phyloP scores from a whole-genome alignment of 2,329 filamentous ascomycete species.

The Calonectria hongkongensis region DNA sequence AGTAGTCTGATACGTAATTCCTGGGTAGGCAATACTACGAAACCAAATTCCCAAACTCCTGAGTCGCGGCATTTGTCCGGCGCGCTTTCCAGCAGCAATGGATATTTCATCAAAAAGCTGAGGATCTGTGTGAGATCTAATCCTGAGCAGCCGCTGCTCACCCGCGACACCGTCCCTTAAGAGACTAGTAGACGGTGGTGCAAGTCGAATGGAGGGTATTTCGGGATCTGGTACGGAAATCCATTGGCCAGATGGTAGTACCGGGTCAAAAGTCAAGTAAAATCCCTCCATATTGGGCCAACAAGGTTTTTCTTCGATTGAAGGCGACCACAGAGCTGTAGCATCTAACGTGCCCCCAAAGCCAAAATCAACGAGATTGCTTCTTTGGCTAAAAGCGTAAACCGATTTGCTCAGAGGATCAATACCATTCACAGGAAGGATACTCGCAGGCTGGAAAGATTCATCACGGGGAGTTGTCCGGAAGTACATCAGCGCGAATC shows the following conservation, averaged over 20 bases:
- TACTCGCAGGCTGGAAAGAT: neutral
- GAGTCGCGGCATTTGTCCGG: neutral
- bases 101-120: neutral
- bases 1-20: neutral
- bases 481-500: neutral
- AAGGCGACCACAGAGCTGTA: neutral
- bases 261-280: neutral
- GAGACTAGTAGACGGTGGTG: neutral
- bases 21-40: neutral
- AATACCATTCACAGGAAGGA: neutral
- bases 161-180: neutral
- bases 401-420: neutral
- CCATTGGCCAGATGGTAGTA: neutral
- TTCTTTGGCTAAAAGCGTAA: neutral
- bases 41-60: neutral
- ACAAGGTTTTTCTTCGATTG: neutral
- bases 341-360: neutral
- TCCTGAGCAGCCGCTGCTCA: neutral
- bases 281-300: neutral
- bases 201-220: neutral
- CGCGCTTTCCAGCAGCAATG: neutral
- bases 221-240: neutral
- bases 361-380: neutral
- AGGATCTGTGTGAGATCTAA: neutral
- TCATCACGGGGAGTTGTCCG: neutral